Evolutionary conservation across 2,329 filamentous ascomycete species (phyloP).

Genomic region (Colletotrichum melonis): DNA sequence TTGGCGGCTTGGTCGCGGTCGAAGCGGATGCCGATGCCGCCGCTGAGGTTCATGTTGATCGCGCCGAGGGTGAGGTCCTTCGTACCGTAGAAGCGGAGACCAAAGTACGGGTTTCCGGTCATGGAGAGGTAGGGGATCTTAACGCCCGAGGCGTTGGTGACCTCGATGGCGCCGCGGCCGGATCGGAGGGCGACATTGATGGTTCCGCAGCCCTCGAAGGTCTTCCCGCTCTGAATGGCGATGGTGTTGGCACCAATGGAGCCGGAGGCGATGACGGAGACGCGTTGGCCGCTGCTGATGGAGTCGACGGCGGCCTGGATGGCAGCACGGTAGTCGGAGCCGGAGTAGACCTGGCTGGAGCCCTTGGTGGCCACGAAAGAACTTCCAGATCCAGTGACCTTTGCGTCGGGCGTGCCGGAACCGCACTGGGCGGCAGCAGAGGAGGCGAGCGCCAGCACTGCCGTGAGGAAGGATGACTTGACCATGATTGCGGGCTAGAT

Average conservation of each 20-base stretch:
- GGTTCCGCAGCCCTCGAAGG: conserved; percentile 68
- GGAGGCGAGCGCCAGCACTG: conserved; percentile 54
- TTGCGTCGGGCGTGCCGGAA: conserved; percentile 56
- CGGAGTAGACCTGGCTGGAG: conserved; percentile 59
- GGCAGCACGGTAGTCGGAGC: conserved; percentile 63
- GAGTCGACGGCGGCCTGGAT: conserved; percentile 66
- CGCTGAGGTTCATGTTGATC: conserved; percentile 66
- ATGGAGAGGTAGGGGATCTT: conserved; percentile 67
- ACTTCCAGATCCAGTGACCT: conserved; percentile 58
- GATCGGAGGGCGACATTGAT: conserved; percentile 56
- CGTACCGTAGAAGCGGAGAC: conserved; percentile 65
- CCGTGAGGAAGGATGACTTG: conserved; percentile 41
- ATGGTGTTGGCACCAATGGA: conserved; percentile 66
- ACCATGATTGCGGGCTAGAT: conserved; percentile 34
- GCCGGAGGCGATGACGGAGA: conserved; percentile 65
- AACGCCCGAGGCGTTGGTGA: conserved; percentile 58
- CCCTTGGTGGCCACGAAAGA: conserved; percentile 58
- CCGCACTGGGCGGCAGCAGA: conserved; percentile 57
- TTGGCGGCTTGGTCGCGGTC: conserved; percentile 65
- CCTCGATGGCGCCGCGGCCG: conserved; percentile 66
- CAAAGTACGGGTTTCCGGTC: conserved; percentile 69
- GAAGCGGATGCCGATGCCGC: conserved; percentile 67
- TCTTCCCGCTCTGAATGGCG: conserved; percentile 63
- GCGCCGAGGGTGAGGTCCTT: conserved; percentile 59
- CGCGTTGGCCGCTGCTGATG: conserved; percentile 62